Evolutionary conservation across 208 protist genomes (phyloP), one percentile per base, ranked within the genome.

Genomic region (Porcisia hertigi): DNA sequence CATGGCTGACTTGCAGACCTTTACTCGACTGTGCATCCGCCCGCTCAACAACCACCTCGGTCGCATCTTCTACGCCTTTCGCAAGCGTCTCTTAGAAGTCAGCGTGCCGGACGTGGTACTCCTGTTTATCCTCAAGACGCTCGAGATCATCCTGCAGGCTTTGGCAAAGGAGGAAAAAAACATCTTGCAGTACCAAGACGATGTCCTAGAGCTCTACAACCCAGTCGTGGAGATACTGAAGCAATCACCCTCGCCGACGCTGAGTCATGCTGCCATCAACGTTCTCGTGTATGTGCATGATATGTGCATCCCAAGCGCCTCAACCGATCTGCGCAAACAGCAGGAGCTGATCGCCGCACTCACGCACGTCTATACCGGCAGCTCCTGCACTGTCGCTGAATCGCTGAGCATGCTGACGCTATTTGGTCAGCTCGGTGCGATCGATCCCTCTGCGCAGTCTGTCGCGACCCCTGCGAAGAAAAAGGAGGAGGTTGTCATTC

Each of bases 341-440:
- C 92, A 96, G 75, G 88, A 94, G 55, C 82, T 96, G 25, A 80
- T 97, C 69, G 71, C 78, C 30, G 84, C 85, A 18, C 75, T 97
- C 47, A 86, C 80, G 20, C 76, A 87, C 59, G 88, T 96, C 59
- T 97, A 96, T 83, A 97, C 86, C 75, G 80, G 82, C 65, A 87
- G 80, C 55, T 87, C 74, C 74, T 91, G 76, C 73, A 92, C 91
- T 45, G 77, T 85, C 12, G 79, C 86, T 57, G 92, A 94, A 84
- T 81, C 91, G 41, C 75, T 85, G 30, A 85, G 87, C 67, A 91
- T 94, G 64, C 85, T 97, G 16, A 96, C 88, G 45, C 87, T 97
- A 23, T 95, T 96, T 76, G 94, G 94, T 39, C 91, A 97, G 81
- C 75, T 97, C 34, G 94, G 94, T 52, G 94, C 94, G 25, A 84